Conservation (phyloP, 2,329 filamentous ascomycete genomes). For the Diplodia seriata region DNA sequence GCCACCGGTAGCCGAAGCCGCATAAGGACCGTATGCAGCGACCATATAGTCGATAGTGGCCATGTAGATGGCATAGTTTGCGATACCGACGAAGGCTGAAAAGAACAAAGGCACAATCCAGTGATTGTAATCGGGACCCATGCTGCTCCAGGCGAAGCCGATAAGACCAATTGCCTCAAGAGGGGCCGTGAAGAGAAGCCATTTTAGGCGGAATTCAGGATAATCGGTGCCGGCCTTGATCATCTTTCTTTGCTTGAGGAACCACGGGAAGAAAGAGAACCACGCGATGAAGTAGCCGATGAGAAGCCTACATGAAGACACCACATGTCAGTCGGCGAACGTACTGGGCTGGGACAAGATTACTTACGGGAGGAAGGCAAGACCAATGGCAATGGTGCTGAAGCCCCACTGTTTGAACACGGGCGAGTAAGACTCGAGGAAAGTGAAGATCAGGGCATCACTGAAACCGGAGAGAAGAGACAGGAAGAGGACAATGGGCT, state of each 20-base stretch:
- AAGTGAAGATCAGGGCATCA: constrained; percentile 79
- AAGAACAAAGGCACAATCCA: constrained; percentile 75
- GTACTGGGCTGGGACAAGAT: background rate
- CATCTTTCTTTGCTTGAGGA: constrained; percentile 58
- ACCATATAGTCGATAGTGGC: constrained; percentile 81
- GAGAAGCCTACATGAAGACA: constrained; percentile 54
- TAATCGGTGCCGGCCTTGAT: constrained; percentile 59
- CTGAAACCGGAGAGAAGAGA: constrained; percentile 76
- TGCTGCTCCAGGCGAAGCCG: constrained; percentile 72
- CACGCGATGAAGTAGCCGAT: constrained; percentile 71
- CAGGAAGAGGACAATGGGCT: constrained; percentile 74
- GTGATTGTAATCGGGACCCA: constrained; percentile 63
- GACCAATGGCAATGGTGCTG: constrained; percentile 61
- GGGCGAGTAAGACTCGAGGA: constrained; percentile 71
- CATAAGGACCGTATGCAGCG: constrained; percentile 73
- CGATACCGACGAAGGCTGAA: constrained; percentile 70
- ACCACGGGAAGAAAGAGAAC: constrained; percentile 63
- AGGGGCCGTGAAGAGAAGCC: constrained; percentile 68
- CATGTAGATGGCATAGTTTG: constrained; percentile 78
- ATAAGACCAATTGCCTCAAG: constrained; percentile 71
- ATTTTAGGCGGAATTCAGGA: constrained; percentile 71
- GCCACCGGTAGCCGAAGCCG: constrained; percentile 76
- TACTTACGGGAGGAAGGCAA: constrained; percentile 65
- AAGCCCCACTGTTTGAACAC: constrained; percentile 74
- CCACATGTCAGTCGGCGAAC: background rate